Evolutionary conservation across 345 rosid species (phyloP), one percentile per base, ranked within the genome.

Genomic region (Sisymbrium altissimum): DNA sequence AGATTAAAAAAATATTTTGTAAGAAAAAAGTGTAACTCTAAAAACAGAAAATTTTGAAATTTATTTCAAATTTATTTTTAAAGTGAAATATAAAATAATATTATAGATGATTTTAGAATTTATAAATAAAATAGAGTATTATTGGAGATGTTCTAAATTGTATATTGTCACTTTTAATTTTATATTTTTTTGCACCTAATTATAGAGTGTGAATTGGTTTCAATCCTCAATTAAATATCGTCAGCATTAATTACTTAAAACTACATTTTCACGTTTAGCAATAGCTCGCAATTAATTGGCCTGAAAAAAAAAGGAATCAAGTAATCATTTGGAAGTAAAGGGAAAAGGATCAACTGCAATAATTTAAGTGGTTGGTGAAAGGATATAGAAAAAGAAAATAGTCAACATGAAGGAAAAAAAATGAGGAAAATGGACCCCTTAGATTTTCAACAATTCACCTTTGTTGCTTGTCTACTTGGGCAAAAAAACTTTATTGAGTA

Each of bases 291-390:
- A 27, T 74, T 25, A 35, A 29, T 46, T 38, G 53, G 66, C 2
- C 59, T 38, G 7, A 1, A 10, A 41, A 21, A 30, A 38, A 18
- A 27, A 27, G 33, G 18, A 46, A 66, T 66, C 60, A 48, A 23
- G 44, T 57, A 74, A 67, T 74, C 78, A 58, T 68, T 57, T 68
- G 63, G 30, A 44, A 60, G 29, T 15, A 41, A 59, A 50, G 15
- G 3, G 32, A 4, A 46, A 8, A 57, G 1, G 60, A 46, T 17
- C 11, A 30, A 66, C 40, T 1, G 64, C 45, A 75, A 75, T 60
- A 53, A 75, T 68, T 32, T 68, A 32, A 75, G 74, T 68, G 69
- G 74, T 61, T 75, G 49, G 69, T 75, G 78, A 57, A 58, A 57
- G 41, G 50, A 68, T 60, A 52, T 40, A 18, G 19, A 67, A 40